These are phyloP conservation scores for Senna siamea DNA, from an alignment of 306 rosid species.

Conservation along the genomic window DNA sequence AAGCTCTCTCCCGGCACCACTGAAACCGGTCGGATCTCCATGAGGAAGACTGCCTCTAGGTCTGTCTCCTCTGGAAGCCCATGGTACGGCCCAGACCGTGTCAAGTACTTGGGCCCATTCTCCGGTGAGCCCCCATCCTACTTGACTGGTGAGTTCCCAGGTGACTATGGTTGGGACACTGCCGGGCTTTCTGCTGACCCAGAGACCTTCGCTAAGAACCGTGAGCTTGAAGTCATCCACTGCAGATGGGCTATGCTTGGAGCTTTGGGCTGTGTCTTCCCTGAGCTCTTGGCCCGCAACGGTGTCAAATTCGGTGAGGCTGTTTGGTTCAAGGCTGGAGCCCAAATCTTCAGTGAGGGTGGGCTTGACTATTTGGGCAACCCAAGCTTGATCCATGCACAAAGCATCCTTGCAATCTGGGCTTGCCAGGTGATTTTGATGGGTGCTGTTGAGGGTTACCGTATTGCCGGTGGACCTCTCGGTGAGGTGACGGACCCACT, in stretches of 20 bases:
- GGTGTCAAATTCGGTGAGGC: slow-evolving; percentile 65
- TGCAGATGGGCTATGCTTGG: slow-evolving; percentile 74
- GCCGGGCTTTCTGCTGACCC: slow-evolving; percentile 77
- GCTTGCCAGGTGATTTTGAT: slow-evolving; percentile 63
- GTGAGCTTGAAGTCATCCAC: slow-evolving; percentile 67
- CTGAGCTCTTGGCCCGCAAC: slow-evolving; percentile 66
- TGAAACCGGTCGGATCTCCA: slow-evolving; percentile 45
- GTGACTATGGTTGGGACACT: slow-evolving; percentile 78
- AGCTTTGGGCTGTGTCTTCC: slow-evolving; percentile 66
- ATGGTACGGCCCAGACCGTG: slow-evolving; percentile 76
- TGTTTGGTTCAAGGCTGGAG: slow-evolving; percentile 70
- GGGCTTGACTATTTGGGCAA: slow-evolving; percentile 73
- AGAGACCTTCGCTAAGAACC: slow-evolving; percentile 60
- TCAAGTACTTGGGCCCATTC: slow-evolving; percentile 72
- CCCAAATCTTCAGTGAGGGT: slow-evolving; percentile 71
- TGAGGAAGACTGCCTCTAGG: slow-evolving; percentile 49
- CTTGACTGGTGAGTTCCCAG: slow-evolving; percentile 64
- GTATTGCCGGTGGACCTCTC: slow-evolving; percentile 67
- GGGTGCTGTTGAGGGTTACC: slow-evolving; percentile 69
- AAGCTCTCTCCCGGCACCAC: slow-evolving; percentile 41
- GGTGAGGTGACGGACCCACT: slow-evolving; percentile 64
- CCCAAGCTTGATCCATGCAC: slow-evolving; percentile 70
- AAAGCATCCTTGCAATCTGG: slow-evolving; percentile 70
- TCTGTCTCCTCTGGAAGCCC: slow-evolving; percentile 54
- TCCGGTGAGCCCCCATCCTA: slow-evolving; percentile 65